Percentiles rank a stretch among this genome's conserved stretches.
Conservation (phyloP, 2,329 filamentous ascomycete species). For the Fusarium siculi region DNA sequence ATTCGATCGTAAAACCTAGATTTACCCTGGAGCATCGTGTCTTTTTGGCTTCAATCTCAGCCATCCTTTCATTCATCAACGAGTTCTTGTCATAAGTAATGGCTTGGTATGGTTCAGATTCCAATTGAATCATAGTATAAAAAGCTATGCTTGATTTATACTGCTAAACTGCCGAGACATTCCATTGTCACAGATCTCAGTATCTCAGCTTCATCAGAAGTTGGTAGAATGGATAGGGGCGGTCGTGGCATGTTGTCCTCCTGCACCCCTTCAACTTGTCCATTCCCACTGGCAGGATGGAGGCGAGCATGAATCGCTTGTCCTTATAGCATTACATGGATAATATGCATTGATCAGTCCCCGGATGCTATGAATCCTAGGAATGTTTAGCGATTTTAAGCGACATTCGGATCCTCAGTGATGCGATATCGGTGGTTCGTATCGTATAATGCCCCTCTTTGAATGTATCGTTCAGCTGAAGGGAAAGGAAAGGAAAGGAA, state of each 20-base stretch:
- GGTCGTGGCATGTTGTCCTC: not conserved
- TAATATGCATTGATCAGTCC: not conserved
- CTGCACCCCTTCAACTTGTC: not conserved
- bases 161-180: not conserved
- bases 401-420: conserved; percentile 25
- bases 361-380: not conserved
- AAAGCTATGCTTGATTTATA: not conserved
- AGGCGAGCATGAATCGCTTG: conserved; percentile 1
- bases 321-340: conserved; percentile 6
- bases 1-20: not conserved
- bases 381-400: conserved; percentile 14
- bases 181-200: not conserved
- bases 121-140: not conserved
- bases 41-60: not conserved
- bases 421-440: conserved; percentile 2
- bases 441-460: not conserved
- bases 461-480: not conserved
- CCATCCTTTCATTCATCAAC: not conserved
- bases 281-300: too few species aligned
- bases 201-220: too few species aligned
- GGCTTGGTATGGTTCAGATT: not conserved
- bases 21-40: conserved; percentile 4
- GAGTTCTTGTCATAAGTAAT: not conserved
- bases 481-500: not conserved
- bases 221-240: not conserved